These are phyloP conservation scores for Trypanosoma cruzi DNA, from an alignment of 208 protist species.

Conservation along the genomic window DNA sequence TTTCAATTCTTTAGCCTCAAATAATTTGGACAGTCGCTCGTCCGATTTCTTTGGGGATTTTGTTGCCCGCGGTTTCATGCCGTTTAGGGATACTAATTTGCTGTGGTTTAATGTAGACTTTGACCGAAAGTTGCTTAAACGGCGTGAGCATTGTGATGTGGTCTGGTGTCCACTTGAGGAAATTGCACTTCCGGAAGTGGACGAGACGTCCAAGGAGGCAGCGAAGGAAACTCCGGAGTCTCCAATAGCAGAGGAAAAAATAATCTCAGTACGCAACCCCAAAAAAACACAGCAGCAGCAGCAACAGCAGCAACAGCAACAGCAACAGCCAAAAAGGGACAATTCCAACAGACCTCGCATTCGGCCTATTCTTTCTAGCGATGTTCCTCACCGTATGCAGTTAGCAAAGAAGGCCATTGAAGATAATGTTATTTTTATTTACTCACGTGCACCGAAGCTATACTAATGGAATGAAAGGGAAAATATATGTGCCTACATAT, in stretches of 20 bases:
- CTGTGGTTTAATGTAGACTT: constrained; percentile 14
- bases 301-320: not conserved
- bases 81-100: not conserved
- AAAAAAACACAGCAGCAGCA: not conserved
- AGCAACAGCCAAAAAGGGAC: not conserved
- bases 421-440: constrained; percentile 71
- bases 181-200: constrained; percentile 11
- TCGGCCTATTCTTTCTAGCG: constrained; percentile 38
- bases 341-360: not conserved
- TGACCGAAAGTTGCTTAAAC: not conserved
- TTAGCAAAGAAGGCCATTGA: constrained; percentile 73
- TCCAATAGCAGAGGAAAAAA: not conserved
- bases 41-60: constrained; percentile 11
- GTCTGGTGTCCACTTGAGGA: constrained; percentile 22
- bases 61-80: not conserved
- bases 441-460: constrained; percentile 9
- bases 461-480: not conserved
- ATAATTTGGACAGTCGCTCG: not conserved
- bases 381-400: constrained; percentile 51
- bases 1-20: not conserved
- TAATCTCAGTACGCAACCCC: not conserved
- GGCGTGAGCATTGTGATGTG: not conserved
- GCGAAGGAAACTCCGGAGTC: not conserved
- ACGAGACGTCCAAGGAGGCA: not conserved
- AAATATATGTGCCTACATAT: not conserved